Evolutionary conservation across 2,329 filamentous ascomycete genomes (phyloP), one percentile per base, ranked within the genome.

Genomic region (Phoma sp.): DNA sequence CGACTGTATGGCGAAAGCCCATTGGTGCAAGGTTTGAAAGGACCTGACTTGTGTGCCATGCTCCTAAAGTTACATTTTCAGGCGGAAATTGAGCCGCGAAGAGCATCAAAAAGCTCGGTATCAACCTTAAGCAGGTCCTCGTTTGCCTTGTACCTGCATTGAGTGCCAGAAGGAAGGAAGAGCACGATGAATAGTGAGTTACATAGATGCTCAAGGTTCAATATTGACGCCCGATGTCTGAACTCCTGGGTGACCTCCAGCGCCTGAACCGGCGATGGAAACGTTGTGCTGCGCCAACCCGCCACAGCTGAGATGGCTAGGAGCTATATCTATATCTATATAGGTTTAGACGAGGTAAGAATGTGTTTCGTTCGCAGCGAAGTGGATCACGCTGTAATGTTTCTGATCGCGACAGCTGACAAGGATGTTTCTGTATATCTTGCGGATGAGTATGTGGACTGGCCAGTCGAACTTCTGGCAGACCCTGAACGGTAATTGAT

Each of bases 1-100:
- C 60, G n/a, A 56, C 41, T 4, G 43, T 45, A 24, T 63, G 57
- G 29, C 57, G 59, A 36, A 60, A 58, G 32, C 51, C 49, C 4
- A 49, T 15, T 4, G 53, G 52, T 36, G 40, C 48, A 27, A 50
- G 50, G 17, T 17, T 60, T 43, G 32, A 45, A 29, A 12, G 13
- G n/a, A 13, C 25, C 15, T 5, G 31, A 13, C 13, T 32, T 12
- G 31, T 13, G 31, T 15, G 15, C 31, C 10, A 19, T 17, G n/a
- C 19, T 17, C 15, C n/a, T 36, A 15, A 15, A 24, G 29, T 25
- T 10, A 31, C 31, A 24, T 40, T 24, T 12, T 12, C 31, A 32
- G 13, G 31, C 31, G 10, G 13, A 12, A 32, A 32, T 32, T 15
- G 7, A 12, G 13, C 31, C 31, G 13, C 31, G 31, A 32, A 32